phyloP scores from a whole-genome alignment of 768 basidiomycete species.

The Boletus speciosus region DNA sequence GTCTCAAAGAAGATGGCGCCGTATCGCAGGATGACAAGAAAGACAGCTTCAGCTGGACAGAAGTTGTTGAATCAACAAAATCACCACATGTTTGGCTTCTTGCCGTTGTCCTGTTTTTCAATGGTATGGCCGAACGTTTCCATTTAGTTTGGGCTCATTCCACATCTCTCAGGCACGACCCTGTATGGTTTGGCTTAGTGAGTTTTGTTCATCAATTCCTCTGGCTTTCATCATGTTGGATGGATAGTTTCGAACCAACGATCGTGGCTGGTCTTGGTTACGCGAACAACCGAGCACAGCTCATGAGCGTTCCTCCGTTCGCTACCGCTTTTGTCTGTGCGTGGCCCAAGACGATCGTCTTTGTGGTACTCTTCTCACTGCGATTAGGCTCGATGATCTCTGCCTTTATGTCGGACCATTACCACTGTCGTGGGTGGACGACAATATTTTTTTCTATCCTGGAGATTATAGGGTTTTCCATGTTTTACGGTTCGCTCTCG shows the following conservation, averaged over 20 bases:
- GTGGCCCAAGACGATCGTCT: constrained; percentile 13
- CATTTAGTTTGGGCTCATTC: neutral
- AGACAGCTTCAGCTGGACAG: constrained; percentile 54
- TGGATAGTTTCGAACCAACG: constrained; percentile 62
- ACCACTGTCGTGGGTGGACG: too few species aligned
- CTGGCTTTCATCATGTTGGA: constrained; percentile 23
- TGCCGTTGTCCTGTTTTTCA: constrained; percentile 49
- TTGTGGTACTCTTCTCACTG: neutral
- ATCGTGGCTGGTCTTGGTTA: constrained; percentile 65
- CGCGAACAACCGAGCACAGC: constrained; percentile 49
- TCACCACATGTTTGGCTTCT: constrained; percentile 56
- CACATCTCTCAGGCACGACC: constrained; percentile 14
- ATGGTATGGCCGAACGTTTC: constrained; percentile 34
- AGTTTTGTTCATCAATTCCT: constrained; percentile 17
- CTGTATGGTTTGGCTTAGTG: constrained; percentile 23
- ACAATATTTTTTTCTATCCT: constrained; percentile 29
- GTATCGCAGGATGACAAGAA: constrained; percentile 39
- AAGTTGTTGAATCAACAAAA: constrained; percentile 47
- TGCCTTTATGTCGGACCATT: constrained; percentile 4
- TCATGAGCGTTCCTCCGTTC: constrained; percentile 61
- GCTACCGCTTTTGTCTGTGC: constrained; percentile 46
- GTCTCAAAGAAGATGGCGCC: constrained; percentile 24
- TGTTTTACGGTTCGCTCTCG: constrained; percentile 37
- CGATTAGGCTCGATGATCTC: neutral
- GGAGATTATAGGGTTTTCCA: constrained; percentile 3